Evolutionary conservation across 2,329 filamentous ascomycete species (phyloP), one percentile per base, ranked within the genome.

Genomic region (Penicillium concentricum): DNA sequence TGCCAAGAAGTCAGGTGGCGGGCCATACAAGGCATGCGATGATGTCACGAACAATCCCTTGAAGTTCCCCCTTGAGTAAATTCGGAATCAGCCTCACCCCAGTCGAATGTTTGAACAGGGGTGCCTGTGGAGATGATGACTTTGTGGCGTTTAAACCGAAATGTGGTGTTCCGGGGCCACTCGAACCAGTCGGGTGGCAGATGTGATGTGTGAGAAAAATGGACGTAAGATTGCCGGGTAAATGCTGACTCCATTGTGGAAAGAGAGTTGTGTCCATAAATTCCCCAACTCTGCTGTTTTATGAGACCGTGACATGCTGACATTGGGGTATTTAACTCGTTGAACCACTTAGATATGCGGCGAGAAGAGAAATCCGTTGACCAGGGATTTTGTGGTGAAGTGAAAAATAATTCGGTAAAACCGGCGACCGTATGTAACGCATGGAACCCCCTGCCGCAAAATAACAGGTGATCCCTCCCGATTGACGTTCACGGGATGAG

Each of bases 41-140:
- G 67, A 69, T 70, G 68, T 69, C 68, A 71, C 64, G 26, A 49
- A 53, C 53, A 47, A 63, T 64, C 58, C 50, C 50, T 58, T 59
- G 32, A 26, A 41, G 47, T 35, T 26, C 9, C 58, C 62, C 62
- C 63, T 61, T 52, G 53, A 49, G 49, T 59, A 58, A 59, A 61
- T 41, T 41, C 35, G 53, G 54, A 48, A 49, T 50, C n/a, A 41
- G 48, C 54, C 46, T 58, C 41, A 41, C 26, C 46, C 38, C 39
- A 42, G 53, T 51, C 39, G 57, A 22, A 22, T 51, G 32, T 39
- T 50, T 51, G 50, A 53, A 54, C 57, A 56, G 41, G 62, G 49
- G 42, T 34, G 51, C 32, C 32, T 46, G 58, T 55, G 54, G 56
- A 55, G 51, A 53, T 38, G 16, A 43, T 55, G 57, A 63, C 50